A percentile compares a stretch with the other conserved stretches of the same genome.
phyloP scores from a whole-genome alignment of 305 asterid species.

The Fraxinus platypoda region DNA sequence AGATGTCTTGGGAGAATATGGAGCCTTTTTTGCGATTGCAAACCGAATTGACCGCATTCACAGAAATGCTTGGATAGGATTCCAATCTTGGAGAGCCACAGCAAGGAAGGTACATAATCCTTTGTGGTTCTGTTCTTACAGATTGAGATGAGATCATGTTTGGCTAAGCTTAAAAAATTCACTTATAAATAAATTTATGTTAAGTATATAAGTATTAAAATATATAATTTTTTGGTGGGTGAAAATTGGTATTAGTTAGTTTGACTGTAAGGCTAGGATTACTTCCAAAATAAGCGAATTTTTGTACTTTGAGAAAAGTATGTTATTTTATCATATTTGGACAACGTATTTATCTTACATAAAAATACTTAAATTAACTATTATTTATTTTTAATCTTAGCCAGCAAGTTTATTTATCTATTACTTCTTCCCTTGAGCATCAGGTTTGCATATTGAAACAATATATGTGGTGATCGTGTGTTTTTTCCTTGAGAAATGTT shows the following conservation, averaged over 20 bases:
- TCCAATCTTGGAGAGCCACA: constrained; percentile 94
- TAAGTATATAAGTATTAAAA: background rate
- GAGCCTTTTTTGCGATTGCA: constrained; percentile 92
- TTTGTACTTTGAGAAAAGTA: constrained; percentile 1
- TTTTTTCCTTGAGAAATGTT: constrained; percentile 15
- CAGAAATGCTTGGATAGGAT: constrained; percentile 97
- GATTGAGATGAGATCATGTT: background rate
- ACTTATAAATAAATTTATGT: background rate
- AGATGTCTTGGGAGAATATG: constrained; percentile 76
- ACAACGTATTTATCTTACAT: background rate
- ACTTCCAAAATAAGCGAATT: background rate
- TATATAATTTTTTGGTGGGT: background rate
- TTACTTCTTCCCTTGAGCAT: background rate
- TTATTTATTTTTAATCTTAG: background rate
- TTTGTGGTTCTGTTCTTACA: constrained; percentile 13
- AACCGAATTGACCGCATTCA: constrained; percentile 87
- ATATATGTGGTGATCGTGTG: background rate
- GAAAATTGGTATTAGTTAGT: background rate
- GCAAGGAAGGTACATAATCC: constrained; percentile 66
- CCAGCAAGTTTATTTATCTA: background rate
- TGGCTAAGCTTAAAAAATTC: background rate
- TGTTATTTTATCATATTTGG: background rate
- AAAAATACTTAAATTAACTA: background rate
- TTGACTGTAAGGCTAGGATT: constrained; percentile 1
- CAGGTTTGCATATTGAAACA: background rate